These are phyloP conservation scores for Fragaria ananassa DNA, from an alignment of 306 rosid genomes.

Conservation along the genomic window DNA sequence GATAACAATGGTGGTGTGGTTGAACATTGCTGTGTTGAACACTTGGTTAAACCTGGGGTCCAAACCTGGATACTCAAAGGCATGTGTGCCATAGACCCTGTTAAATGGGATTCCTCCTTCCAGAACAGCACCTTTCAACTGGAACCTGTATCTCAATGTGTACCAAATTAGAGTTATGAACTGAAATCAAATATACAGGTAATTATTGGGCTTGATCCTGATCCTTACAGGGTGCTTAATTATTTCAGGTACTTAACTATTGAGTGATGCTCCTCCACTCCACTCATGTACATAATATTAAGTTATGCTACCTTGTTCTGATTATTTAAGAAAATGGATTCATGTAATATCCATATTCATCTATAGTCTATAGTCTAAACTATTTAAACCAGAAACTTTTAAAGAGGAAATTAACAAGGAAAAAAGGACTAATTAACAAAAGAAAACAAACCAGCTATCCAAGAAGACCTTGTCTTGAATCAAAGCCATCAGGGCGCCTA, in stretches of 20 bases:
- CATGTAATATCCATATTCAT: too few relatives aligned
- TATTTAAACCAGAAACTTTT: neutral
- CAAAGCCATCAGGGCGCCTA: conserved; percentile 33
- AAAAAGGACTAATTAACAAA: neutral
- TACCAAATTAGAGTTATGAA: neutral
- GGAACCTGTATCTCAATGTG: conserved; percentile 26
- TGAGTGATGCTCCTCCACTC: too few relatives aligned
- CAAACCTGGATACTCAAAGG: conserved; percentile 31
- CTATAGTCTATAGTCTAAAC: neutral
- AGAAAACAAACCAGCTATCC: conserved; percentile 32
- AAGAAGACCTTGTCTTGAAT: conserved; percentile 33
- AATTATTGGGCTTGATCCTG: too few relatives aligned
- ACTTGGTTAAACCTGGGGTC: conserved; percentile 39
- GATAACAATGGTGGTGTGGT: conserved; percentile 28
- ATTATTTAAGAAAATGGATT: too few relatives aligned
- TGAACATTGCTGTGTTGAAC: conserved; percentile 51
- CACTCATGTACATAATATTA: too few relatives aligned
- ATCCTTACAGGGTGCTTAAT: too few relatives aligned
- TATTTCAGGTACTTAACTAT: too few relatives aligned
- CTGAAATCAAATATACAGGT: neutral
- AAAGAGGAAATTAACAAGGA: too few relatives aligned
- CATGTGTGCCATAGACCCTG: conserved; percentile 37
- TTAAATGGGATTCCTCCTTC: conserved; percentile 51
- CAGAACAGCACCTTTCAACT: conserved; percentile 18
- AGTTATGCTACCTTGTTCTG: too few relatives aligned